phyloP scores from a whole-genome alignment of 2,329 filamentous ascomycete species.

The Pseudofabraea citricarpa region DNA sequence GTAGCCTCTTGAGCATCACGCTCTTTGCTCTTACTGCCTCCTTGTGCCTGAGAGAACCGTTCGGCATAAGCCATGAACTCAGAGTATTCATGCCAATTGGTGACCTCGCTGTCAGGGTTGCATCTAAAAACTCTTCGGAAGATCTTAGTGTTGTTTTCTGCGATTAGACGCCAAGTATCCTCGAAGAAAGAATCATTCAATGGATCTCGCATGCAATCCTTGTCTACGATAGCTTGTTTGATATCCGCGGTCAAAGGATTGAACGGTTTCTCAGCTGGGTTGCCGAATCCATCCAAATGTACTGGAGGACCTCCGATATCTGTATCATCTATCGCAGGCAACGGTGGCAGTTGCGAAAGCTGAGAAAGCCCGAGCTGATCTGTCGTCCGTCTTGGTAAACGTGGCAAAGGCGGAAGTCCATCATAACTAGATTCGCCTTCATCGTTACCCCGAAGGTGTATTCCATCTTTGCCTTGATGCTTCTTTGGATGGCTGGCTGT shows the following conservation, averaged over 20 bases:
- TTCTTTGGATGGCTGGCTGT: conserved; percentile 48
- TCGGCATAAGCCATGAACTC: conserved; percentile 59
- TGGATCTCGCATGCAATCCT: conserved; percentile 93
- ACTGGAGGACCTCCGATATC: conserved; percentile 76
- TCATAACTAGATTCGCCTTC: conserved; percentile 35
- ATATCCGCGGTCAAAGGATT: conserved; percentile 63
- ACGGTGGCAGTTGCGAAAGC: conserved; percentile 63
- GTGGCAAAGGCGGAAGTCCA: conserved; percentile 53
- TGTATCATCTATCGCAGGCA: conserved; percentile 70
- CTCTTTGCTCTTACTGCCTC: conserved; percentile 24
- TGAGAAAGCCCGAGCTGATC: conserved; percentile 64
- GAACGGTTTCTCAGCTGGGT: conserved; percentile 37
- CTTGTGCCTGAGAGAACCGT: conserved; percentile 55
- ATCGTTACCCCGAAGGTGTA: conserved; percentile 11
- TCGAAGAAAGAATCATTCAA: conserved; percentile 77
- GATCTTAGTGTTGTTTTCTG: conserved; percentile 91
- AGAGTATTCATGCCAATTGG: conserved; percentile 82
- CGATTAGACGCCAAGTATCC: conserved; percentile 81
- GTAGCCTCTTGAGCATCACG: conserved; percentile 23
- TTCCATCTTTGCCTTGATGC: conserved; percentile 28
- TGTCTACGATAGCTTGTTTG: conserved; percentile 67
- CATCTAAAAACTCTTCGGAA: conserved; percentile 93
- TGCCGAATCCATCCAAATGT: conserved; percentile 47
- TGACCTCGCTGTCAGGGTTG: conserved; percentile 93
- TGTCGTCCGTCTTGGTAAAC: conserved; percentile 55